Evolutionary conservation across 352 stramenopile genomes (phyloP), one percentile per base, ranked within the genome.

Genomic region (Pythium dissimile): DNA sequence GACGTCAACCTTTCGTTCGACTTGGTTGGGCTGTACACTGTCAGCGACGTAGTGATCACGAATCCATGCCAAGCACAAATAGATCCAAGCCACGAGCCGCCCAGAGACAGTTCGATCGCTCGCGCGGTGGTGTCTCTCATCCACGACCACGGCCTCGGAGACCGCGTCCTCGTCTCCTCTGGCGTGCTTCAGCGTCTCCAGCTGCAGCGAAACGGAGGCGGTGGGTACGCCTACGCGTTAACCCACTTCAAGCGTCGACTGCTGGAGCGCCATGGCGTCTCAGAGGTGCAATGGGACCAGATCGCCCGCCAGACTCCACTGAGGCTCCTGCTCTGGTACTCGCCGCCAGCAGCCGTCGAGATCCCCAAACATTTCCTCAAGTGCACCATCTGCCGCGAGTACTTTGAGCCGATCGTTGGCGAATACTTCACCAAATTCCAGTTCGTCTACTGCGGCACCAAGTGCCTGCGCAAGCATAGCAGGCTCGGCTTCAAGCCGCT

Each of bases 391-490:
- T 94, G 84, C 63, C 31, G 46, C 7, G 71, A 77, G 24, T 70
- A 63, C 50, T 94, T 94, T 55, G 84, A 94, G 65, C 84, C 84
- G 9, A 84, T 94, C 54, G 82, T 88, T 16, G 84, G 84, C 24
- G 82, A 94, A 61, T 94, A 92, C 64, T 94, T 91, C 35, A 87
- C 84, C 44, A 94, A 94, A 67, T 92, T 92, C 47, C 61, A 71
- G 49, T 94, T 89, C 56, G 74, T 65, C 13, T 94, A 94, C 62
- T 94, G 84, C 59, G 75, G 76, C 44, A 88, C 80, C 46, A 92
- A 94, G 62, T 94, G 84, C 35, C 72, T 94, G 15, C 78, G 80
- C 18, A 80, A 78, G 65, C 84, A 94, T 58, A 86, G 77, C 50
- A 68, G 72, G 20, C 62, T 75, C 28, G 72, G 77, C 16, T 91